Evolutionary conservation across 2,329 filamentous ascomycete species (phyloP), one percentile per base, ranked within the genome.

Genomic region (Alternaria atra): DNA sequence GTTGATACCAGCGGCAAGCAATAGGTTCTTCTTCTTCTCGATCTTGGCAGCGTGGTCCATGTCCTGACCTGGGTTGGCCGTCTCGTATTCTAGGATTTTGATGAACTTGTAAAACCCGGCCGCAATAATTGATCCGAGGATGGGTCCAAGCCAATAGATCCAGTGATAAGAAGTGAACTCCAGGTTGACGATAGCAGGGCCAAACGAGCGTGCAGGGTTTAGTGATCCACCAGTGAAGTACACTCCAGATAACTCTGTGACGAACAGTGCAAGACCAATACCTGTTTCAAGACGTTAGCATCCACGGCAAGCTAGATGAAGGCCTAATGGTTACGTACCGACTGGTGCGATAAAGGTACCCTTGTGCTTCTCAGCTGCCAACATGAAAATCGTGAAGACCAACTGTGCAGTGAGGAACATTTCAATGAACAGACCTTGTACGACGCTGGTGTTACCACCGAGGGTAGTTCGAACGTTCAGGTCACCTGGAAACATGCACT

Each of bases 201-300:
- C 81, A 60, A 83, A 81, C 2, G 77, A 79, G 27, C 81, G 77
- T 1, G 80, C 79, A 6, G 81, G 81, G 53, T 83, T 82, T 20
- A 82, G 73, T 1, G 77, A 79, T 15, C 80, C 79, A 30, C 80
- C 79, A 0, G 80, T 82, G 63, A 77, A 82, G 69, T 74, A 80
- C 12, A 81, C 79, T 77, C 83, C 55, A 1, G 58, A 58, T 6
- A 61, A 7, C 23, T 61, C 58, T 27, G 60, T 39, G 1, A 91
- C 83, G 76, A 92, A 92, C 59, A 92, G 84, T 0, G 89, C 83
- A 6, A 91, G 78, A 2, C 90, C 91, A 67, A 92, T 91, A 17
- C 58, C 53, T 60, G 13, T 25, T 47, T 15, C 15, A 30, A 43
- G 10, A 30, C 1, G 43, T 55, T 27, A 55, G 52, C 32, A 47